These are phyloP conservation scores for Colletotrichum sp. DNA, from an alignment of 2,329 filamentous ascomycete genomes.

Conservation along the genomic window DNA sequence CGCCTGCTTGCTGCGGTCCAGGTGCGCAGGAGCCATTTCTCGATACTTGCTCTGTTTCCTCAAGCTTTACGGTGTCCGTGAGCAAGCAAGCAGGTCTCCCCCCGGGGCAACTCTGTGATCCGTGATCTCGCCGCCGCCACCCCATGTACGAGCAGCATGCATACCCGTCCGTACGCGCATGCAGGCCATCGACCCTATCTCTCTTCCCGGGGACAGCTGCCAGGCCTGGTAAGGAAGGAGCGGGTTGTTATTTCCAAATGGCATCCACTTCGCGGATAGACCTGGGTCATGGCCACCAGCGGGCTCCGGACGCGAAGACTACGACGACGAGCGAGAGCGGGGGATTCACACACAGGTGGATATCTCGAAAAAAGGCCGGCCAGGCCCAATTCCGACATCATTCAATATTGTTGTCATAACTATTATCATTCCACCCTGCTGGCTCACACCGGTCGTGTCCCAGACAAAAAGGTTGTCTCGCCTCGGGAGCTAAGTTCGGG, in stretches of 20 bases:
- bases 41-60: slow-evolving; percentile 17
- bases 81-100: background rate
- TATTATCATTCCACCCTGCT: slow-evolving; percentile 12
- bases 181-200: slow-evolving; percentile 14
- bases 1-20: slow-evolving; percentile 9
- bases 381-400: background rate
- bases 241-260: background rate
- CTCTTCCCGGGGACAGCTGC: slow-evolving; percentile 1
- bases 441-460: slow-evolving; percentile 14
- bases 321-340: background rate
- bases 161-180: slow-evolving; percentile 19
- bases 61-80: background rate
- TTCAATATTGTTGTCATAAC: slow-evolving; percentile 10
- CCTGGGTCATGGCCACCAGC: background rate
- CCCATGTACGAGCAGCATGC: slow-evolving; percentile 20
- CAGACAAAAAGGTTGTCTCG: slow-evolving; percentile 22
- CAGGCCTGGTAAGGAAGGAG: slow-evolving; percentile 2
- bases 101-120: slow-evolving; percentile 15
- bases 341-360: background rate
- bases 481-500: slow-evolving; percentile 18
- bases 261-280: slow-evolving; percentile 17
- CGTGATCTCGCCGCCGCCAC: slow-evolving; percentile 21
- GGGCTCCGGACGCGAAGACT: background rate
- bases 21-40: slow-evolving; percentile 19
- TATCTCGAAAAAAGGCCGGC: background rate